Base-by-base conservation (phyloP, 306 rosid genomes). In the Malus orientalis region DNA sequence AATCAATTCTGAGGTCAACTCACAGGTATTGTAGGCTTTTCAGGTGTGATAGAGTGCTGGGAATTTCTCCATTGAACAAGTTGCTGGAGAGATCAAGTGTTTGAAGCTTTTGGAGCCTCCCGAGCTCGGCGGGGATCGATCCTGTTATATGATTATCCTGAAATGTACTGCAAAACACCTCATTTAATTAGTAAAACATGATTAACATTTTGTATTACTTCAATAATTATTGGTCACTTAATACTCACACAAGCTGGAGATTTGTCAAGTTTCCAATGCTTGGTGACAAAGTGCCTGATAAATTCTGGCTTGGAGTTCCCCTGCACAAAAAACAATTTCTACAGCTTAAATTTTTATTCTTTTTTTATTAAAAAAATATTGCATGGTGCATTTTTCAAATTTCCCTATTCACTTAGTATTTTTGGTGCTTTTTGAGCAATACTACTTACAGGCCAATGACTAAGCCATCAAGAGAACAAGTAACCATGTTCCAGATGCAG, bases 41-140 rank as follows among this genome's bases (percentile, higher is more conserved):
- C 82, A 93, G 65, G 75, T 81, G 85, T 30, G 91, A 81, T 12
- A 93, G 85, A 85, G 89, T 67, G 79, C 76, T 80, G 59, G 99
- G 98, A 77, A 96, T 87, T 71, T 89, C 84, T 27, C 96, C 94
- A 27, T 72, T 83, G 85, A 96, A 96, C 67, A 19, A 76, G 80
- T 96, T 96, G 81, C 79, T 85, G n/a, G 99, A 93, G 81, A 96
- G 97, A 85, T 93, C 97, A 51, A 96, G 89, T 66, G 96, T 91
- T 51, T 75, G 82, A 70, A 96, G 99, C 86, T 80, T 87, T 55
- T 87, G 90, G 61, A 96, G 90, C 85, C 76, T 89, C 80, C 93
- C 90, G 73, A 96, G 59, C 86, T 92, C 98, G 74, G 78, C 36
- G 11, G 99, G 98, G 49, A 96, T 91, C 74, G 83, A 59, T 59